Percentiles rank a stretch among this genome's conserved stretches.
Evolutionary conservation across 805 yeast genomes (phyloP).

Genomic region (Tetrapisispora pingtungensis): DNA sequence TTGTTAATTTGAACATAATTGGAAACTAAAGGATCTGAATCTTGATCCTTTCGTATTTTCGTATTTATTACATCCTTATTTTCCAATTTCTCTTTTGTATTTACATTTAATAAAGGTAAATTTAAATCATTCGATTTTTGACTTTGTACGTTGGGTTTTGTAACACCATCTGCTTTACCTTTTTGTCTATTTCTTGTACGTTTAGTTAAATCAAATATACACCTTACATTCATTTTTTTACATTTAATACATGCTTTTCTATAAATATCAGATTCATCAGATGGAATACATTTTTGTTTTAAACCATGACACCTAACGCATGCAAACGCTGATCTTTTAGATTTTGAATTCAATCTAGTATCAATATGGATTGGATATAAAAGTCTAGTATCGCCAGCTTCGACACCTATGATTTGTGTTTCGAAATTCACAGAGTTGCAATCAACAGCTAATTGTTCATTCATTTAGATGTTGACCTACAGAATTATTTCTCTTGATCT

Average conservation of each 20-base stretch:
- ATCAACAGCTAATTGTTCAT: neutral
- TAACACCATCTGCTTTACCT: no score
- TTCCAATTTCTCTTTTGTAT: neutral
- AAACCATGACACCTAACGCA: slow-evolving; percentile 54
- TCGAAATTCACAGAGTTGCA: neutral
- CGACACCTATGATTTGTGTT: slow-evolving; percentile 16
- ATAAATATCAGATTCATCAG: slow-evolving; percentile 37
- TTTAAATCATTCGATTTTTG: neutral
- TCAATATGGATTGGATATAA: slow-evolving; percentile 16
- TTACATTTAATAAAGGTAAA: no score
- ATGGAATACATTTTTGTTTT: slow-evolving; percentile 77
- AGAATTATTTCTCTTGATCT: no score
- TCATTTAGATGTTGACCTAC: neutral
- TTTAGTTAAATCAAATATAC: slow-evolving; percentile 59
- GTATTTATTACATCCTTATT: no score
- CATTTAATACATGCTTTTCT: slow-evolving; percentile 68
- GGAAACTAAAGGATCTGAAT: no score
- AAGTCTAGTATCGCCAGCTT: slow-evolving; percentile 18
- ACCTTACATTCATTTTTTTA: slow-evolving; percentile 46
- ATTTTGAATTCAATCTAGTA: slow-evolving; percentile 14
- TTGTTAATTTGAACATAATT: neutral
- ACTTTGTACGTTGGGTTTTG: no score
- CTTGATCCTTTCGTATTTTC: no score
- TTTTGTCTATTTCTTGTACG: slow-evolving; percentile 37
- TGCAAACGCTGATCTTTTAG: slow-evolving; percentile 28